phyloP scores from a whole-genome alignment of 225 moss, liverwort and hornwort species.

The Physcomitrellopsis africana region DNA sequence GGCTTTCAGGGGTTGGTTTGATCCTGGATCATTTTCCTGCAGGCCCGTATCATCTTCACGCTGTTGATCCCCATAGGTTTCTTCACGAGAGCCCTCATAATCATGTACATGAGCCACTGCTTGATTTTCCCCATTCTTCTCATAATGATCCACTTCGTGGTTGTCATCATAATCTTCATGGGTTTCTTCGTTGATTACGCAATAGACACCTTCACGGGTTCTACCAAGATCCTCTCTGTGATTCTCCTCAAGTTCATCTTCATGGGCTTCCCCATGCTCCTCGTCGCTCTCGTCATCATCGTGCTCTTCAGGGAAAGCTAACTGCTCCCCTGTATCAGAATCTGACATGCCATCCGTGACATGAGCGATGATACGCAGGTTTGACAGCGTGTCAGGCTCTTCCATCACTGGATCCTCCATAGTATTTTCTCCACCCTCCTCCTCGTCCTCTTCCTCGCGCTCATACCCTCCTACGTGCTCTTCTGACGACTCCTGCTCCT shows the following conservation, averaged over 20 bases:
- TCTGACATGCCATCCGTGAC: conserved; percentile 55
- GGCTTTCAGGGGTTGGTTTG: conserved; percentile 19
- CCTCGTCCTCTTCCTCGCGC: conserved; percentile 29
- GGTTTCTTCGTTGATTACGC: not conserved
- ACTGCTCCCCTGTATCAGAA: conserved; percentile 49
- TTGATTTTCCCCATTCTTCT: conserved; percentile 22
- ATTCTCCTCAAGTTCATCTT: conserved; percentile 21
- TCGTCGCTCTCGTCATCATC: conserved; percentile 45
- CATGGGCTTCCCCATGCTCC: conserved; percentile 27
- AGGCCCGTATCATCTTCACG: conserved; percentile 23
- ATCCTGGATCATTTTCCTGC: conserved; percentile 20
- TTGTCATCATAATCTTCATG: conserved; percentile 9
- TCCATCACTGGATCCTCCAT: conserved; percentile 50
- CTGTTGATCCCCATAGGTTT: conserved; percentile 19
- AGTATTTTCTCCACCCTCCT: conserved; percentile 34
- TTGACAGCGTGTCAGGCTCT: conserved; percentile 28
- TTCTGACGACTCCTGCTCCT: conserved; percentile 4
- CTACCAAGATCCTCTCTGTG: conserved; percentile 24
- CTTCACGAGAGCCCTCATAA: conserved; percentile 24
- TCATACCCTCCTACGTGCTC: no score
- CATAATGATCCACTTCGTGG: conserved; percentile 8
- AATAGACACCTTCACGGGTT: not conserved
- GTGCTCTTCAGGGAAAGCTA: conserved; percentile 53
- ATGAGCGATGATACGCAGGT: conserved; percentile 48
- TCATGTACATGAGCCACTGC: conserved; percentile 30